phyloP scores from a whole-genome alignment of 108 stramenopile species.

The Heterococcus sp. region DNA sequence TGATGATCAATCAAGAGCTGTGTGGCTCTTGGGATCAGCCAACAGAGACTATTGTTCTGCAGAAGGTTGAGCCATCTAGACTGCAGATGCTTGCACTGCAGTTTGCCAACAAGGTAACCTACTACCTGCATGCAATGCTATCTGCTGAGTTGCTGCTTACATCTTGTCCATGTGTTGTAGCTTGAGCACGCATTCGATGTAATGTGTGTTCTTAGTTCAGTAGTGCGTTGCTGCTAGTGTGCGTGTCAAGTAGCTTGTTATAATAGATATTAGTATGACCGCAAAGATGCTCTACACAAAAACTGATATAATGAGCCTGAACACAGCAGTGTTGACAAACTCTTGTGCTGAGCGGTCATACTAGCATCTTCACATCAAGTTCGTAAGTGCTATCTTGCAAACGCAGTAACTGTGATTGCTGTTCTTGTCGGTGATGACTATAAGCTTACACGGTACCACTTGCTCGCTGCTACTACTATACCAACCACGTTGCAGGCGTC shows the following conservation, averaged over 20 bases:
- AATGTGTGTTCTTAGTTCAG: background rate
- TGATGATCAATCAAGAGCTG: conserved; percentile 96
- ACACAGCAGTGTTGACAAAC: conserved; percentile 34
- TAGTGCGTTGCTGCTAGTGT: background rate
- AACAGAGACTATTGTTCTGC: conserved; percentile 86
- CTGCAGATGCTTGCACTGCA: conserved; percentile 87
- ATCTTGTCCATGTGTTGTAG: background rate
- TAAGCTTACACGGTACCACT: too few species aligned
- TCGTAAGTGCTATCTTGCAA: too few species aligned
- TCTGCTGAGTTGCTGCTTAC: too few species aligned
- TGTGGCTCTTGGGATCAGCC: conserved; percentile 95
- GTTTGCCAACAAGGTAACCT: conserved; percentile 73
- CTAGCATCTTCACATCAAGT: too few species aligned
- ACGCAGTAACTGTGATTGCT: too few species aligned
- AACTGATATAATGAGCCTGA: conserved; percentile 48
- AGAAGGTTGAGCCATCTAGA: conserved; percentile 77
- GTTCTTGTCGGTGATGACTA: too few species aligned
- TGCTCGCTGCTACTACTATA: too few species aligned
- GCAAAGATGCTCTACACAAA: background rate
- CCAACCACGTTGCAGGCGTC: conserved; percentile 65
- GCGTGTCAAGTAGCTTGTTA: background rate
- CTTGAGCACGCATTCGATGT: too few species aligned
- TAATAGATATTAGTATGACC: background rate
- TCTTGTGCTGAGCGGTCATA: conserved; percentile 7
- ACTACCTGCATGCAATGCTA: background rate